Conservation (phyloP, 2,329 filamentous ascomycete species). For the Colletotrichum coccodes region DNA sequence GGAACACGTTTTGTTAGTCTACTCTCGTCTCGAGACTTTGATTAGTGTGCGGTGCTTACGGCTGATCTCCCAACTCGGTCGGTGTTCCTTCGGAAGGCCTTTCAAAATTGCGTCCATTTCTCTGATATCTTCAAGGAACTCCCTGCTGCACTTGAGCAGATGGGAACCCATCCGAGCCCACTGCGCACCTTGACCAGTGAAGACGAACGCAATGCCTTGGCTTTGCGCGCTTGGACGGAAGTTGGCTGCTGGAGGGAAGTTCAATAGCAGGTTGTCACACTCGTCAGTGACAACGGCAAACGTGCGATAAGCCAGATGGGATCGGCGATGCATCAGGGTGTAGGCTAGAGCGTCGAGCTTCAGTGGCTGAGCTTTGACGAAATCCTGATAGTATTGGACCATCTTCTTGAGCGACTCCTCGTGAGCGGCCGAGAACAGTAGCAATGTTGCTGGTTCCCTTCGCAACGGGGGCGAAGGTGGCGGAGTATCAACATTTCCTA, state of each 20-base stretch:
- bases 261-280: constrained; percentile 36
- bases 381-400: constrained; percentile 37
- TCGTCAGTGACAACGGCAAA: constrained; percentile 33
- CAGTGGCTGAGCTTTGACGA: constrained; percentile 26
- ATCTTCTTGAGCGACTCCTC: constrained; percentile 36
- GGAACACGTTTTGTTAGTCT: not conserved
- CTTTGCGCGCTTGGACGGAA: constrained; percentile 24
- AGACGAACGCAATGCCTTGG: constrained; percentile 39
- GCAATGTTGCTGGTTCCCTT: constrained; percentile 3
- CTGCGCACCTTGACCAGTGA: constrained; percentile 58
- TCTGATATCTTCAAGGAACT: constrained; percentile 21
- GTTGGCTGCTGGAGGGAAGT: constrained; percentile 22
- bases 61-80: constrained; percentile 37
- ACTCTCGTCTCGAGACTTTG: no score
- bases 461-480: constrained; percentile 15
- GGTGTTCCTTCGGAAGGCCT: constrained; percentile 38
- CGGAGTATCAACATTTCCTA: constrained; percentile 9
- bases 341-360: constrained; percentile 38
- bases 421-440: constrained; percentile 35
- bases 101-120: constrained; percentile 31
- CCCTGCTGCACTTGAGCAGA: constrained; percentile 33
- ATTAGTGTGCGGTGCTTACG: not conserved
- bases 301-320: constrained; percentile 39
- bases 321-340: constrained; percentile 42
- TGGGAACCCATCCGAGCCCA: constrained; percentile 53